These are phyloP conservation scores for Patellaria atrata DNA, from an alignment of 495 filamentous ascomycete species.

Conservation along the genomic window DNA sequence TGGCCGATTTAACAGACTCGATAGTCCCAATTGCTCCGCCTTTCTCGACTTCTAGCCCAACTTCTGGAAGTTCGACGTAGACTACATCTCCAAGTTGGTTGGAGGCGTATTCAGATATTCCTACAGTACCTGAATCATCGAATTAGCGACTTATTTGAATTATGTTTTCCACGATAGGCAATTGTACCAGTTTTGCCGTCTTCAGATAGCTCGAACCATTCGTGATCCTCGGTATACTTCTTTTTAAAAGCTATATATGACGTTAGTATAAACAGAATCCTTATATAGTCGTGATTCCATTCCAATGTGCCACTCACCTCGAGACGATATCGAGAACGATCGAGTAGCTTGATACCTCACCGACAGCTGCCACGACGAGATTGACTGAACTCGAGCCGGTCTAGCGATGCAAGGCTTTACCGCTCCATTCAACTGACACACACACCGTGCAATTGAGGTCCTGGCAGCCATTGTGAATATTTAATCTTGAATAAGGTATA, in stretches of 20 bases:
- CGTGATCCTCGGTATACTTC: constrained; percentile 93
- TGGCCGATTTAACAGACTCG: constrained; percentile 94
- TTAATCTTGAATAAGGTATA: too few relatives aligned
- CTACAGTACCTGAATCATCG: constrained; percentile 49
- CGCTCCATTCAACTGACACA: constrained; percentile 17
- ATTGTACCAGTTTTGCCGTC: constrained; percentile 50
- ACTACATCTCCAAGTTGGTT: constrained; percentile 88
- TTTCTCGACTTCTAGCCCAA: constrained; percentile 43
- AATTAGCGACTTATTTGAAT: too few relatives aligned
- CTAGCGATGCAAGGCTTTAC: too few relatives aligned
- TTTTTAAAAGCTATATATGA: constrained; percentile 34
- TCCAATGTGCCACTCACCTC: neutral
- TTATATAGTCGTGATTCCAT: neutral
- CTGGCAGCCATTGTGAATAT: constrained; percentile 17
- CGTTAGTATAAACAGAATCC: neutral
- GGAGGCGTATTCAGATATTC: constrained; percentile 84
- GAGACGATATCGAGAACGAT: constrained; percentile 15
- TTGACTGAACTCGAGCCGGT: too few relatives aligned
- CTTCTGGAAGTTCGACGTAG: constrained; percentile 78
- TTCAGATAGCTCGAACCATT: constrained; percentile 81
- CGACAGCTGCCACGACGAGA: too few relatives aligned
- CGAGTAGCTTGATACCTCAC: too few relatives aligned
- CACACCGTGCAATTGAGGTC: constrained; percentile 15
- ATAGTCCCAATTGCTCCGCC: constrained; percentile 84
- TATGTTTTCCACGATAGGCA: too few relatives aligned